Evolutionary conservation across 2,329 filamentous ascomycete genomes (phyloP).

Genomic region (Penicillium occitanis): DNA sequence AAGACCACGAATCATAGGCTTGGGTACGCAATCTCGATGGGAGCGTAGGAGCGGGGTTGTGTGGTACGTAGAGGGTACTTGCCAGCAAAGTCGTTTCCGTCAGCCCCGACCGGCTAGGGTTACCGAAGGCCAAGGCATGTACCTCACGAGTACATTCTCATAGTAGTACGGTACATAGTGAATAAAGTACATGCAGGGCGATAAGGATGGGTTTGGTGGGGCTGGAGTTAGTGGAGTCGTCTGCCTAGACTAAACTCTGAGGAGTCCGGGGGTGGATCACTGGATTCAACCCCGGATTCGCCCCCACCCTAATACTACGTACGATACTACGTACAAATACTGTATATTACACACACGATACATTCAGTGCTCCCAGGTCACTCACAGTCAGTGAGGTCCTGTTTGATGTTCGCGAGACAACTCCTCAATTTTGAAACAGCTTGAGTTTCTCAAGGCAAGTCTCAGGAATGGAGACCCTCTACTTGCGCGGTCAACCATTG

Average conservation of each 20-base stretch:
- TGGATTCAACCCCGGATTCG: conserved; percentile 12
- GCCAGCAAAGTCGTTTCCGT: background rate
- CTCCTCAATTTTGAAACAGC: background rate
- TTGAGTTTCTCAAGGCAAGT: background rate
- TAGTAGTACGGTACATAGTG: too few relatives aligned
- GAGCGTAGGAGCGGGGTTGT: background rate
- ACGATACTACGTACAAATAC: background rate
- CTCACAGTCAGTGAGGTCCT: background rate
- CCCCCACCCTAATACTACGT: background rate
- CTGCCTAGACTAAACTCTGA: background rate
- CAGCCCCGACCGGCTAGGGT: background rate
- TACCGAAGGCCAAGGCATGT: background rate
- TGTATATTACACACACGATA: background rate
- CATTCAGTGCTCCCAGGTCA: background rate
- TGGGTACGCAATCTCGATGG: background rate
- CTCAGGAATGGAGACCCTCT: background rate
- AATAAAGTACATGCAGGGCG: conserved; percentile 4
- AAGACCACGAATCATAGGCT: background rate
- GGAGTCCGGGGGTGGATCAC: conserved; percentile 19
- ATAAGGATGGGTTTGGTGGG: conserved; percentile 6
- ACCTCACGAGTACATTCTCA: background rate
- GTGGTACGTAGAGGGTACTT: background rate
- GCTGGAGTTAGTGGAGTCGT: conserved; percentile 14
- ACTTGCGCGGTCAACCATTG: background rate
- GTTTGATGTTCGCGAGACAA: background rate